A percentile compares a stretch with the other conserved stretches of the same genome.
Evolutionary conservation across 192 early-diverging fungal genomes (phyloP).

Genomic region (Umbelopsis sp.): DNA sequence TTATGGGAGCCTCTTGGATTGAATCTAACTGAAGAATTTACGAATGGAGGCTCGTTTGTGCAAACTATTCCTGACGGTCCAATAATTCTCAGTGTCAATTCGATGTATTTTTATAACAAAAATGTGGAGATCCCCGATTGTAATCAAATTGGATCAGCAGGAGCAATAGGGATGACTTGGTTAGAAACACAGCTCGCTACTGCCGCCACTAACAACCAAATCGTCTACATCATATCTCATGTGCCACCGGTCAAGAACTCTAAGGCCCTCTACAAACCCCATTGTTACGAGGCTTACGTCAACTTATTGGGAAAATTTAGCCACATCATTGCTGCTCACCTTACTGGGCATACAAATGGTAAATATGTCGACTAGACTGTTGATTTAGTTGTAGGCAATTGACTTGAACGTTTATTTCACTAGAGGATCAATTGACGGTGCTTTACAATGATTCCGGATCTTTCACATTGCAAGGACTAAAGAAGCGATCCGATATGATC

Average conservation of each 20-base stretch:
- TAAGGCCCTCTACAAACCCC: conserved; percentile 18
- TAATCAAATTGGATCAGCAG: not conserved
- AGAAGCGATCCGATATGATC: not conserved
- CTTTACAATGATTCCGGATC: not conserved
- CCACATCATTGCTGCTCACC: conserved; percentile 41
- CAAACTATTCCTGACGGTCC: conserved; percentile 26
- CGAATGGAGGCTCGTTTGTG: conserved; percentile 36
- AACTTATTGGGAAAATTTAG: conserved; percentile 37
- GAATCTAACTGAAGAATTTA: conserved; percentile 33
- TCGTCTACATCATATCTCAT: conserved; percentile 16
- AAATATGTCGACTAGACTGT: not conserved
- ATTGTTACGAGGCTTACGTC: conserved; percentile 30
- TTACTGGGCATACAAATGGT: conserved; percentile 44
- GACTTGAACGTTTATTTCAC: not conserved
- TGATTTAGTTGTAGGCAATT: not conserved
- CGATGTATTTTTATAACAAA: not conserved
- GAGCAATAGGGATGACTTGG: not conserved
- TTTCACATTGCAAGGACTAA: not conserved
- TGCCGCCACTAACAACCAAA: not conserved
- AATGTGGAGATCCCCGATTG: not conserved
- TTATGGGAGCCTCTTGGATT: conserved; percentile 37
- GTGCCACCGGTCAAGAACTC: conserved; percentile 33
- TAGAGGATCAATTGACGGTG: not conserved
- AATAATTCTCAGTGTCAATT: not conserved
- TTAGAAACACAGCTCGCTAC: not conserved